Conservation (phyloP, 2,329 filamentous ascomycete genomes). For the Diaporthe nobilis region DNA sequence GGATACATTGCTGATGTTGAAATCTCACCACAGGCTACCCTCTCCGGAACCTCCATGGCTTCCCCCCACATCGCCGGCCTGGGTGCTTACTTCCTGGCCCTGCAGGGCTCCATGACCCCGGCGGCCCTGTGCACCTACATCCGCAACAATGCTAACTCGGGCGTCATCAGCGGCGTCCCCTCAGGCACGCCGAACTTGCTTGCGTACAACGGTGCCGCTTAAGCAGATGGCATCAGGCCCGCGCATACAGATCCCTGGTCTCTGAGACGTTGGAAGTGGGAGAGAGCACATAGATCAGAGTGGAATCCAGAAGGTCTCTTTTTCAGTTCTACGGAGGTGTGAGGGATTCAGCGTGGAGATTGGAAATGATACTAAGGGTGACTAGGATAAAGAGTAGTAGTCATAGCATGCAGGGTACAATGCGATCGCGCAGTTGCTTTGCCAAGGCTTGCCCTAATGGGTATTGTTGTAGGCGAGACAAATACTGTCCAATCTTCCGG, state of each 20-base stretch:
- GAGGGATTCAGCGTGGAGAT: background rate
- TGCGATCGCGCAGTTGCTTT: background rate
- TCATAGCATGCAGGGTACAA: background rate
- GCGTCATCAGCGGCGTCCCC: constrained; percentile 40
- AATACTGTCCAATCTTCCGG: background rate
- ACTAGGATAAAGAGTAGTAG: background rate
- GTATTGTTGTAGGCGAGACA: too few species aligned
- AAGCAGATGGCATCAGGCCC: background rate
- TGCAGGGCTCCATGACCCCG: constrained; percentile 51
- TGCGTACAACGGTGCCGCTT: constrained; percentile 45
- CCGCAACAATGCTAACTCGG: constrained; percentile 53
- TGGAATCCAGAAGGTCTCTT: background rate
- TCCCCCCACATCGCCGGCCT: constrained; percentile 73
- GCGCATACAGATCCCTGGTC: background rate
- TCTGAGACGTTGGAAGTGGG: background rate
- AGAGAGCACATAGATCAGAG: background rate
- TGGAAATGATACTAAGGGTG: background rate
- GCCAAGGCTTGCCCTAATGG: background rate
- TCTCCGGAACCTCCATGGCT: constrained; percentile 75
- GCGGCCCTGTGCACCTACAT: constrained; percentile 58
- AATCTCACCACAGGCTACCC: constrained; percentile 45
- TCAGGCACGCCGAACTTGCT: constrained; percentile 45
- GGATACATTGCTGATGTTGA: background rate
- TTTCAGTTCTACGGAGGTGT: background rate
- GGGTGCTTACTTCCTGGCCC: constrained; percentile 63